Evolutionary conservation across 768 basidiomycete species (phyloP).

Genomic region (Russula dissimulans): DNA sequence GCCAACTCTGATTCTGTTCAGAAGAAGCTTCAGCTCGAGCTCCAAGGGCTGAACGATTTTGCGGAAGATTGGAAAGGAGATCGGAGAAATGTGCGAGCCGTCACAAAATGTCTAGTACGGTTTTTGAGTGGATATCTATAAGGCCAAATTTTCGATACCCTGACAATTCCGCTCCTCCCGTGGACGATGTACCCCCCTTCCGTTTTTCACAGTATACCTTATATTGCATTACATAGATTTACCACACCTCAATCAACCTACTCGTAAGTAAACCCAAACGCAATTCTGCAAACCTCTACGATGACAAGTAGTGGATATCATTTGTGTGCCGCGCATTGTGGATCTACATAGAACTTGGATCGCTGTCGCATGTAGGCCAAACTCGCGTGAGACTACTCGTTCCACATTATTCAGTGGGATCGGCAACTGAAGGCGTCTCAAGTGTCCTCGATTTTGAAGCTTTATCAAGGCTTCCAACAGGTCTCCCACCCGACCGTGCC

Average conservation of each 20-base stretch:
- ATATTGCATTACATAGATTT: not conserved
- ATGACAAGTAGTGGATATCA: not conserved
- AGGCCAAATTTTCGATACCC: constrained; percentile 3
- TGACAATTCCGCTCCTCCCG: not conserved
- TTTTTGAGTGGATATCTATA: constrained; percentile 65
- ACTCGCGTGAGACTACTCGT: not conserved
- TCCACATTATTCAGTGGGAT: not conserved
- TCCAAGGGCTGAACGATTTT: constrained; percentile 41
- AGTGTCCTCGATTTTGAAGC: not conserved
- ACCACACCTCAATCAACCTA: not conserved
- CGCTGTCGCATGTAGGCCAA: not conserved
- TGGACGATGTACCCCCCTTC: not conserved
- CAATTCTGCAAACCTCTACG: not conserved
- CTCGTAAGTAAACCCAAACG: not conserved
- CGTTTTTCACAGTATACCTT: not conserved
- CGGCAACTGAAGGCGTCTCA: not conserved
- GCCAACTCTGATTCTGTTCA: constrained; percentile 48
- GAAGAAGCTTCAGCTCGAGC: constrained; percentile 42
- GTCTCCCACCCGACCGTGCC: not conserved
- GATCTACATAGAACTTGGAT: not conserved
- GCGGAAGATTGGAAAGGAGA: constrained; percentile 51
- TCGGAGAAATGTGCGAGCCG: constrained; percentile 47
- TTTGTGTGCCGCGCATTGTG: not conserved
- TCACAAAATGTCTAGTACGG: constrained; percentile 54
- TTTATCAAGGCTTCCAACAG: not conserved